Percentiles rank a stretch among this genome's conserved stretches.
phyloP scores from a whole-genome alignment of 257 asterid genomes.

The Scutellaria barbata region DNA sequence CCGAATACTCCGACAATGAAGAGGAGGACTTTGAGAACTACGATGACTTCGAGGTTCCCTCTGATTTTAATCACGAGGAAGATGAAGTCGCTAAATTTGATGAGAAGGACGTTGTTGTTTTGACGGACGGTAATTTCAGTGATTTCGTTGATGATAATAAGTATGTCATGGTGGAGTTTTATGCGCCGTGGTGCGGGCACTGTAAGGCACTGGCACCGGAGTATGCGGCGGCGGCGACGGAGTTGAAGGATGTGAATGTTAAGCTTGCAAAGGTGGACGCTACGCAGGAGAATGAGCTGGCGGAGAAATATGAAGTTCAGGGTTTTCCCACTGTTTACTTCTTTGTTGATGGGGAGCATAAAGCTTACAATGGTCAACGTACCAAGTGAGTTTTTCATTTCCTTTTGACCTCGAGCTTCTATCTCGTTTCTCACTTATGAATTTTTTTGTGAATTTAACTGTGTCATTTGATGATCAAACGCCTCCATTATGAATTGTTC shows the following conservation, averaged over 20 bases:
- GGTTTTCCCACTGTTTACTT: slow-evolving; percentile 82
- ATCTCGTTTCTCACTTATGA: not conserved
- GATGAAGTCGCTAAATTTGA: slow-evolving; percentile 50
- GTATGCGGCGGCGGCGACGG: slow-evolving; percentile 97
- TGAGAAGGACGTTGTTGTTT: slow-evolving; percentile 78
- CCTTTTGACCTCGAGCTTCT: slow-evolving; percentile 9
- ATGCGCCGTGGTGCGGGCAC: slow-evolving; percentile 99
- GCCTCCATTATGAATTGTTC: slow-evolving; percentile 12
- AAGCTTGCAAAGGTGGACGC: slow-evolving; percentile 93
- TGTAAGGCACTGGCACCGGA: slow-evolving; percentile 89
- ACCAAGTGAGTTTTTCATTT: slow-evolving; percentile 62
- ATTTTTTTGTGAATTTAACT: not conserved
- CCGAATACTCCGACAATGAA: slow-evolving; percentile 45
- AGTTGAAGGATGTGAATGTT: slow-evolving; percentile 62
- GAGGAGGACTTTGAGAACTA: slow-evolving; percentile 54
- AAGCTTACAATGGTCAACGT: slow-evolving; percentile 71
- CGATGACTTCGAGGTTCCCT: slow-evolving; percentile 57
- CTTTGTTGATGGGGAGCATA: slow-evolving; percentile 84
- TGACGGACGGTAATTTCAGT: slow-evolving; percentile 77
- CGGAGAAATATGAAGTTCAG: slow-evolving; percentile 77
- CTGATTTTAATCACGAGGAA: slow-evolving; percentile 45
- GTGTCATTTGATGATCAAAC: slow-evolving; percentile 26
- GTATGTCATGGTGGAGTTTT: slow-evolving; percentile 93
- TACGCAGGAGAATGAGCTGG: slow-evolving; percentile 67
- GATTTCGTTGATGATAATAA: slow-evolving; percentile 63